Conservation (phyloP, 768 basidiomycete species). For the Termitomyces heimii region DNA sequence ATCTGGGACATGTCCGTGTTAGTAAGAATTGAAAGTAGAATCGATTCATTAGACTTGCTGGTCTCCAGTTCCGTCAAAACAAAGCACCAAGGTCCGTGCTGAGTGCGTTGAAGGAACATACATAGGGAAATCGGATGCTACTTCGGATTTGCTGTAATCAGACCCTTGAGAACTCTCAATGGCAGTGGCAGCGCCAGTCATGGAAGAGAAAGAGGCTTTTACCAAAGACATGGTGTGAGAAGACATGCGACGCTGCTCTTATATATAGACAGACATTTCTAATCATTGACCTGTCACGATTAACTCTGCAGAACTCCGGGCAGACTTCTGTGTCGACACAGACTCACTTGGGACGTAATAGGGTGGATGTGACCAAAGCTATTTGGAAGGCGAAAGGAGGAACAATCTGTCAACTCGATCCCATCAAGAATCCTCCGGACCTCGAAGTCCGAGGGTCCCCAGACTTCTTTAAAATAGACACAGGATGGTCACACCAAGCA, state of each 20-base stretch:
- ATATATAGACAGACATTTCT: background rate
- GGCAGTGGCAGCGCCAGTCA: background rate
- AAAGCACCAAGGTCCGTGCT: conserved; percentile 51
- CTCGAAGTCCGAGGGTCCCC: too few relatives aligned
- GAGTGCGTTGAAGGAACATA: conserved; percentile 23
- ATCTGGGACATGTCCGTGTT: conserved; percentile 13
- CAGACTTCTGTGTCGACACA: background rate
- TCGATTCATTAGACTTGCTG: conserved; percentile 19
- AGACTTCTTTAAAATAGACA: too few relatives aligned
- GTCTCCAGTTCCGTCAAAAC: conserved; percentile 62
- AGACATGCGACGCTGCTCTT: background rate
- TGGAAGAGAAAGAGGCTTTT: background rate
- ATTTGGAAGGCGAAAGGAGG: too few relatives aligned
- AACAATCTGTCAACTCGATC: too few relatives aligned
- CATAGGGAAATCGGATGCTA: background rate
- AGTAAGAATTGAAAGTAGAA: background rate
- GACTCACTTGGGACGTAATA: background rate
- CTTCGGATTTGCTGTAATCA: background rate
- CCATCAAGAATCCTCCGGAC: too few relatives aligned
- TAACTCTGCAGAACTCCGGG: background rate
- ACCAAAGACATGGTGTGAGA: background rate
- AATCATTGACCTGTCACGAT: background rate
- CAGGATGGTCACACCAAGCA: too few relatives aligned
- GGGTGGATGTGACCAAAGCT: background rate
- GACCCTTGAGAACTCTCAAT: background rate